These are phyloP conservation scores for Dactylella cylindrospora DNA, from an alignment of 2,329 filamentous ascomycete species.

Conservation along the genomic window DNA sequence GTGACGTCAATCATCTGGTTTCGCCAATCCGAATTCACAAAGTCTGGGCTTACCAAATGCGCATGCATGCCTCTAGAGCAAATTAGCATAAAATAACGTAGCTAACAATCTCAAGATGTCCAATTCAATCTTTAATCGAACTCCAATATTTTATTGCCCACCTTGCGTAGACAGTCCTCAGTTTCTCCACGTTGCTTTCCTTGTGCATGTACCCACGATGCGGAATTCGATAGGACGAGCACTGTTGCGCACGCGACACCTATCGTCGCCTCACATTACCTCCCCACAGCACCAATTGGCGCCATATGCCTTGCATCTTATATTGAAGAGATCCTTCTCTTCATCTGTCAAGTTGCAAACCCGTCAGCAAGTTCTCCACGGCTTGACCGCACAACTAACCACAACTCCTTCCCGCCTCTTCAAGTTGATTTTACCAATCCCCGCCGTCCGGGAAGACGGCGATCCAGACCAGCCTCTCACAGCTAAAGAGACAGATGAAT, in stretches of 20 bases:
- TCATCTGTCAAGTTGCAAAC: not conserved
- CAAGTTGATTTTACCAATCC: constrained; percentile 76
- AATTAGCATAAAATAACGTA: too few relatives aligned
- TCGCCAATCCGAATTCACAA: not conserved
- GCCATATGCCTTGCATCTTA: too few relatives aligned
- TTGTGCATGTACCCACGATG: constrained; percentile 9
- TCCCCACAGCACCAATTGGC: not conserved
- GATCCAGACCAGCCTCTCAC: constrained; percentile 16
- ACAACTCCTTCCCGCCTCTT: constrained; percentile 78
- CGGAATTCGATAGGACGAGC: constrained; percentile 22
- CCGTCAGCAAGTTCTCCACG: constrained; percentile 35
- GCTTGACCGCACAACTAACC: constrained; percentile 59
- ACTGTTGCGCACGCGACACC: constrained; percentile 13
- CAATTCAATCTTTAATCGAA: too few relatives aligned
- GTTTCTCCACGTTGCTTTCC: too few relatives aligned
- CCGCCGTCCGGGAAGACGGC: constrained; percentile 50
- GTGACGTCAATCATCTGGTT: constrained; percentile 29
- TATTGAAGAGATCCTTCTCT: constrained; percentile 10
- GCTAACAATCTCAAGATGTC: too few relatives aligned
- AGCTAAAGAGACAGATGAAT: constrained; percentile 21
- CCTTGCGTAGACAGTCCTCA: too few relatives aligned
- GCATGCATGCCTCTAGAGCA: too few relatives aligned
- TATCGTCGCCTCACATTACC: not conserved
- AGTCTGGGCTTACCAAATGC: too few relatives aligned
- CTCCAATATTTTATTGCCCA: too few relatives aligned